These are phyloP conservation scores for Penicillium digitatum DNA, from an alignment of 2,329 filamentous ascomycete species.

Conservation along the genomic window DNA sequence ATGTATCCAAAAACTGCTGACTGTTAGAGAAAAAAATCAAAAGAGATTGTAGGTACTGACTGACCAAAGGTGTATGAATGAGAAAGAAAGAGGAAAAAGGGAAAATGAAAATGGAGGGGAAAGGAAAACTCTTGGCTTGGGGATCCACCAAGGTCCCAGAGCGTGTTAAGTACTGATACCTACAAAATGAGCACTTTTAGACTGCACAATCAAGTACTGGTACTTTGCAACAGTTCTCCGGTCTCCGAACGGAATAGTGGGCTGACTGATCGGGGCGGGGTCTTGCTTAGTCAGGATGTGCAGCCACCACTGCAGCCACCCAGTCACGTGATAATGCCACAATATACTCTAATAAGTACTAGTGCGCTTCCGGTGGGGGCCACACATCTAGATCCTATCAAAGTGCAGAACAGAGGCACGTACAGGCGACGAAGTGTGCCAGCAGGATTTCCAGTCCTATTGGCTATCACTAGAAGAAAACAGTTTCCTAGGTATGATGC, in stretches of 20 bases:
- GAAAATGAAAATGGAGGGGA: constrained; percentile 16
- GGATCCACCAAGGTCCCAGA: constrained; percentile 1
- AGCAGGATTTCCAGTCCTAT: background rate
- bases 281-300: background rate
- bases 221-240: constrained; percentile 9
- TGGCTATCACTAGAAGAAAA: background rate
- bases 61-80: constrained; percentile 11
- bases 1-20: constrained; percentile 13
- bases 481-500: background rate
- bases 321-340: background rate
- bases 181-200: too few relatives aligned
- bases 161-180: constrained; percentile 7
- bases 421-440: background rate
- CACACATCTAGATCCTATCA: background rate
- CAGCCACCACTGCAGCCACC: background rate
- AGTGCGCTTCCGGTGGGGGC: background rate
- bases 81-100: constrained; percentile 8
- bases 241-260: constrained; percentile 7
- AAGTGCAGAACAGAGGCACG: background rate
- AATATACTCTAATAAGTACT: background rate
- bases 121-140: constrained; percentile 18
- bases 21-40: constrained; percentile 4
- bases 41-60: background rate
- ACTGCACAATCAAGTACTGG: constrained; percentile 3
- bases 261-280: constrained; percentile 14